A percentile compares a stretch with the other conserved stretches of the same genome.
Conservation (phyloP, 768 basidiomycete species). For the Mycena galericulata region DNA sequence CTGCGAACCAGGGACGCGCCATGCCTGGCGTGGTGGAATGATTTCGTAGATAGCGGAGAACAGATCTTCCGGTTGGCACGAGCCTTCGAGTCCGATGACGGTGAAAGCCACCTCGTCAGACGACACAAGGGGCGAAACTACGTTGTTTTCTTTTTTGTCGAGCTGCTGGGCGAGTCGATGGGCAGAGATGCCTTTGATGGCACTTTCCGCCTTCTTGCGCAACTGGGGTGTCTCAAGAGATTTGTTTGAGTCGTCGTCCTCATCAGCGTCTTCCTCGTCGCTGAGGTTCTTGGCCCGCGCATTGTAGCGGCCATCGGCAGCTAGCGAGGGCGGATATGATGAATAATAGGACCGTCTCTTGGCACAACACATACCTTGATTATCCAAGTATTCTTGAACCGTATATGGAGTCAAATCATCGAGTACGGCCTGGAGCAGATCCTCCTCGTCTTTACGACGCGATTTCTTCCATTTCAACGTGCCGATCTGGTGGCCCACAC, state of each 20-base stretch:
- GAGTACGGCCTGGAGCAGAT: conserved; percentile 4
- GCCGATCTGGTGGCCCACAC: conserved; percentile 22
- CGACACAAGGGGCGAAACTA: neutral
- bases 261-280: conserved; percentile 8
- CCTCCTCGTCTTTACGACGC: conserved; percentile 3
- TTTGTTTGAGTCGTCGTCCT: neutral
- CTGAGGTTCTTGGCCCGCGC: too few relatives aligned
- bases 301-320: neutral
- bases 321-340: neutral
- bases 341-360: neutral
- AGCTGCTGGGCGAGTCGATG: conserved; percentile 10
- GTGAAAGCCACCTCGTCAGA: conserved; percentile 19
- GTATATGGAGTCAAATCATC: conserved; percentile 12
- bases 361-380: neutral
- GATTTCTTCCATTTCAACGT: conserved; percentile 19
- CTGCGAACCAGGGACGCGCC: conserved; percentile 11
- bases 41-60: conserved; percentile 27
- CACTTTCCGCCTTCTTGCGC: neutral
- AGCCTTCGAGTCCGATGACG: neutral
- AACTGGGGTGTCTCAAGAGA: neutral
- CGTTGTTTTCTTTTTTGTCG: neutral
- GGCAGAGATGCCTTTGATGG: neutral
- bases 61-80: neutral
- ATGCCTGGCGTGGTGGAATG: conserved; percentile 9
- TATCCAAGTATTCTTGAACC: neutral